Conservation (phyloP, 2,329 filamentous ascomycete species). For the Conoideocrella luteorostrata region DNA sequence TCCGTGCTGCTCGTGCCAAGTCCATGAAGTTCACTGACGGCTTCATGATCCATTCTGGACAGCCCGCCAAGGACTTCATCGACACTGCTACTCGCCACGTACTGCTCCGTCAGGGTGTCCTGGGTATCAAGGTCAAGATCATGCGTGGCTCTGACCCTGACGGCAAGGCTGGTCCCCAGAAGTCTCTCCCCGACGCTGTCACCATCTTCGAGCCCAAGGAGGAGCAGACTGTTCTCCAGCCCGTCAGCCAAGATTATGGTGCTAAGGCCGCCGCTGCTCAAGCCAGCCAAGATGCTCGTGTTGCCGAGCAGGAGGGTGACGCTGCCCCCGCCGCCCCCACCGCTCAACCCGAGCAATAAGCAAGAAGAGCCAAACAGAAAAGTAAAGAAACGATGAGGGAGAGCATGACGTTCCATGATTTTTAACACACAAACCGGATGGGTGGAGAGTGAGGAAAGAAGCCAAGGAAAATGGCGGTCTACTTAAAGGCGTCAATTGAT, state of each 20-base stretch:
- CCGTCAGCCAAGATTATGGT: constrained; percentile 97
- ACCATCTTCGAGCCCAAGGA: constrained; percentile 99
- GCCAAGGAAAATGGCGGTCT: constrained; percentile 27
- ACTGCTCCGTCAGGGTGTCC: constrained; percentile 97
- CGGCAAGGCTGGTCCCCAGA: constrained; percentile 96
- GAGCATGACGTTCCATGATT: constrained; percentile 1
- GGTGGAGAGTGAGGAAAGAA: constrained; percentile 8
- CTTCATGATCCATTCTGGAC: constrained; percentile 99
- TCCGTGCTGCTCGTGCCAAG: constrained; percentile 98
- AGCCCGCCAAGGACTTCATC: constrained; percentile 99
- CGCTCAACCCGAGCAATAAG: constrained; percentile 37
- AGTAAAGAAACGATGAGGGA: background rate
- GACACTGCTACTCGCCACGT: constrained; percentile 98
- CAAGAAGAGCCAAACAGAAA: constrained; percentile 3
- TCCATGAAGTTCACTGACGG: constrained; percentile 99
- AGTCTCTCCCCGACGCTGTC: constrained; percentile 95
- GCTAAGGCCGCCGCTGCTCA: constrained; percentile 75
- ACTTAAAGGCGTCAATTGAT: constrained; percentile 34
- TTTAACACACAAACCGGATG: background rate
- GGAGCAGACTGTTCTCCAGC: constrained; percentile 90
- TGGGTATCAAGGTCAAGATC: constrained; percentile 99
- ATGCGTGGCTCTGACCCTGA: constrained; percentile 99
- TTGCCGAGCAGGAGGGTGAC: constrained; percentile 52
- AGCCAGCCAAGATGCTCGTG: constrained; percentile 55
- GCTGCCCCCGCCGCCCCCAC: too few species aligned